Evolutionary conservation across 2,329 filamentous ascomycete species (phyloP).

Genomic region (Ceratocystis eucalypticola): DNA sequence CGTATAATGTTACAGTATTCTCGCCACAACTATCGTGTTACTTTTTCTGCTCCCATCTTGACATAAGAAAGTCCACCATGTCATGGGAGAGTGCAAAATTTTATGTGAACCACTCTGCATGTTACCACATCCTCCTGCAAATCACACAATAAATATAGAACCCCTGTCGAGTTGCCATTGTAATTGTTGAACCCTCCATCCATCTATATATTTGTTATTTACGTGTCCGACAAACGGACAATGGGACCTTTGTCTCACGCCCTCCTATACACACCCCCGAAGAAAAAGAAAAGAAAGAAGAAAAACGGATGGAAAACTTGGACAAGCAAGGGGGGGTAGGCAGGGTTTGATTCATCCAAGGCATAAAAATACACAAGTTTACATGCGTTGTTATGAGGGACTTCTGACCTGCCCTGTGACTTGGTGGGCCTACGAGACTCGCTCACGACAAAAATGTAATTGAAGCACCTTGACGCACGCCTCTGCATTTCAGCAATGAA

Average conservation of each 20-base stretch:
- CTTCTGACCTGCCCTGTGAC: background rate
- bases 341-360: background rate
- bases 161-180: background rate
- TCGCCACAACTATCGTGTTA: background rate
- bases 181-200: background rate
- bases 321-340: background rate
- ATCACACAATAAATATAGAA: background rate
- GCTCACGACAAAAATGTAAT: background rate
- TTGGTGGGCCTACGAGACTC: background rate
- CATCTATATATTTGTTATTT: background rate
- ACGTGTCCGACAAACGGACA: background rate
- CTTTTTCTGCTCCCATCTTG: background rate
- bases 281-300: background rate
- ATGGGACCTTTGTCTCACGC: conserved; percentile 1
- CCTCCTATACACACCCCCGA: background rate
- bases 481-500: background rate
- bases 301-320: conserved; percentile 2
- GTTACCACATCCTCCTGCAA: conserved; percentile 5
- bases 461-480: background rate
- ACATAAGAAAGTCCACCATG: background rate
- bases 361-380: background rate
- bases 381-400: background rate
- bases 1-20: background rate
- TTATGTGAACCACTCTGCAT: background rate
- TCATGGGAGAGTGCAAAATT: background rate